These are phyloP conservation scores for Alternaria postmessia DNA, from an alignment of 2,329 filamentous ascomycete species.

Conservation along the genomic window DNA sequence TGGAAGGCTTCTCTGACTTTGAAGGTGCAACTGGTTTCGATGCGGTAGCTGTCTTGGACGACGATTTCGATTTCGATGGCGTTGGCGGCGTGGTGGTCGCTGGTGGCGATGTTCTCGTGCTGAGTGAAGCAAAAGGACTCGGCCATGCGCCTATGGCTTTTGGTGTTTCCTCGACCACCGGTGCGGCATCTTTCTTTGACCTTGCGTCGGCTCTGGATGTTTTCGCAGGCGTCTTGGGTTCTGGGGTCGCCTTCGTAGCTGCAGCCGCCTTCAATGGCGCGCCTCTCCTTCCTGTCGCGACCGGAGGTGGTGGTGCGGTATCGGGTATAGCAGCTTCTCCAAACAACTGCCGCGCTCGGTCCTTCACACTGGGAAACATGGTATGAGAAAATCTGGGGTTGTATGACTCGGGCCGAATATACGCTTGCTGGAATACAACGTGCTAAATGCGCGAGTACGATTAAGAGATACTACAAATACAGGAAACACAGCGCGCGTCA, in stretches of 20 bases:
- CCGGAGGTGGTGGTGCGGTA: conserved; percentile 13
- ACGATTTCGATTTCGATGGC: conserved; percentile 18
- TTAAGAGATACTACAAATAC: conserved; percentile 2
- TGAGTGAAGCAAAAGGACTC: conserved; percentile 14
- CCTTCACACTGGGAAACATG: conserved; percentile 35
- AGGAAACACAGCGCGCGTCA: conserved; percentile 4
- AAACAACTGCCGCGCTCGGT: conserved; percentile 25
- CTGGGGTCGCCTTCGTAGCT: conserved; percentile 13
- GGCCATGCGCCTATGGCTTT: conserved; percentile 18
- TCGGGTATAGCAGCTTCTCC: conserved; percentile 10
- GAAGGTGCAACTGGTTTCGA: conserved; percentile 13
- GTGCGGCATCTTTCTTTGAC: conserved; percentile 7
- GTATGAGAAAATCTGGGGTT: conserved; percentile 9
- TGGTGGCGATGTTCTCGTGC: conserved; percentile 10
- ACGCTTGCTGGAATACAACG: neutral
- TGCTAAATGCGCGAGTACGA: conserved; percentile 3
- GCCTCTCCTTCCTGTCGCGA: conserved; percentile 17
- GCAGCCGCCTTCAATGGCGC: conserved; percentile 17
- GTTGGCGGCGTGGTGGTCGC: conserved; percentile 2
- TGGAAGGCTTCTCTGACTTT: conserved; percentile 10
- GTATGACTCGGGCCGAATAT: conserved; percentile 3
- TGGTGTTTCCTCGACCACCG: conserved; percentile 12
- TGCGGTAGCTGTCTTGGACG: conserved; percentile 1
- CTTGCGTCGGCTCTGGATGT: conserved; percentile 2
- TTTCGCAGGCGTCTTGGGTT: conserved; percentile 13